Evolutionary conservation across 441 rosid species (phyloP).

Genomic region (Arabidopsis lyrata): DNA sequence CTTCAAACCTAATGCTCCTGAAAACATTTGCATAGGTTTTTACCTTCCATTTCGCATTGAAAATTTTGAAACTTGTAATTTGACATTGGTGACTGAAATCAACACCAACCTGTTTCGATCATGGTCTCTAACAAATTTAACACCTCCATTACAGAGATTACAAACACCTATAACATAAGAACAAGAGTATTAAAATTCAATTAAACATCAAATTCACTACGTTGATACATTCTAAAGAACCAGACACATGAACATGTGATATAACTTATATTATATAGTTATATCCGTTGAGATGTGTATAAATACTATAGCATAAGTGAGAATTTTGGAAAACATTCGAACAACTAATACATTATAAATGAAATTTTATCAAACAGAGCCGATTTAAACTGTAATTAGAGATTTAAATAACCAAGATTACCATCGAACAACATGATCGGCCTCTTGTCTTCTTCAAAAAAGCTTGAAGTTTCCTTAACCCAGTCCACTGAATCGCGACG

Average conservation of each 20-base stretch:
- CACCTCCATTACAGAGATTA: conserved; percentile 94
- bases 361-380: not conserved
- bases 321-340: not conserved
- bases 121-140: conserved; percentile 76
- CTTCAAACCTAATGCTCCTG: conserved; percentile 91
- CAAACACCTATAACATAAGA: conserved; percentile 65
- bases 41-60: not conserved
- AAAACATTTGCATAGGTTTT: not conserved
- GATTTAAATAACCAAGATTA: conserved; percentile 31
- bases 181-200: not conserved
- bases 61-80: not conserved
- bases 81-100: not conserved
- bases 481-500: conserved; percentile 52
- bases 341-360: not conserved
- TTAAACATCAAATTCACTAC: not conserved
- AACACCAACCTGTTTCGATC: conserved; percentile 69
- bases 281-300: not conserved
- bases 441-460: conserved; percentile 74
- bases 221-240: not conserved
- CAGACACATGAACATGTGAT: not conserved
- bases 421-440: conserved; percentile 96
- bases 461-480: conserved; percentile 70
- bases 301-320: not conserved
- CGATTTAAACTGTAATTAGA: not conserved
- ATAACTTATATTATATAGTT: not conserved